Evolutionary conservation across 1,139 yeast species (phyloP).

Genomic region (Candida sp.): DNA sequence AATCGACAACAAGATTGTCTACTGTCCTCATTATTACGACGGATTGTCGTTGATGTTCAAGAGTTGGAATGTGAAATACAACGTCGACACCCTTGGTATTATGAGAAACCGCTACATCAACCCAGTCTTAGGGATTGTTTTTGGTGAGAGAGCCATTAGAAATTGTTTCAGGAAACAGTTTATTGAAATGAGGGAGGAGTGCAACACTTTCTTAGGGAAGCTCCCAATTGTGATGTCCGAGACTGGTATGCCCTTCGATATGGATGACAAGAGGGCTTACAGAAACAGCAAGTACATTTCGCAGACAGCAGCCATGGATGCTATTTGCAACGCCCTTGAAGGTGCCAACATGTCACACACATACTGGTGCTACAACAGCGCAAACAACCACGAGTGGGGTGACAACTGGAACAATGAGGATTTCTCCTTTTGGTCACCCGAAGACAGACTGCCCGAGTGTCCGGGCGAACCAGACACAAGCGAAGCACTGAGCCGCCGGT

Average conservation of each 20-base stretch:
- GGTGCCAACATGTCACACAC: slow-evolving; percentile 73
- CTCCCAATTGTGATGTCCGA: slow-evolving; percentile 85
- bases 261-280: slow-evolving; percentile 80
- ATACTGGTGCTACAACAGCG: slow-evolving; percentile 82
- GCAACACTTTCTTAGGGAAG: slow-evolving; percentile 58
- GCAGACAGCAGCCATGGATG: slow-evolving; percentile 87
- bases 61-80: slow-evolving; percentile 75
- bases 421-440: slow-evolving; percentile 82
- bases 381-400: slow-evolving; percentile 81
- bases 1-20: slow-evolving; percentile 68
- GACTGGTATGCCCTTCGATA: slow-evolving; percentile 97
- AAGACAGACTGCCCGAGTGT: slow-evolving; percentile 48
- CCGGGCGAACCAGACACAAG: slow-evolving; percentile 11
- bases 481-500: neutral
- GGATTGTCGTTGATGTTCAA: slow-evolving; percentile 93
- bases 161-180: slow-evolving; percentile 74
- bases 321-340: slow-evolving; percentile 78
- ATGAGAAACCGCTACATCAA: slow-evolving; percentile 76
- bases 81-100: slow-evolving; percentile 92
- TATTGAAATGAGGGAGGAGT: slow-evolving; percentile 64
- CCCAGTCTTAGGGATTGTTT: slow-evolving; percentile 77
- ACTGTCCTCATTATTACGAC: slow-evolving; percentile 91
- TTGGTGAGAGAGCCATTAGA: slow-evolving; percentile 82
- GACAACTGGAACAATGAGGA: slow-evolving; percentile 96
- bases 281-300: slow-evolving; percentile 64